phyloP scores from a whole-genome alignment of 768 basidiomycete species.

The Agrocybe chaxingu region DNA sequence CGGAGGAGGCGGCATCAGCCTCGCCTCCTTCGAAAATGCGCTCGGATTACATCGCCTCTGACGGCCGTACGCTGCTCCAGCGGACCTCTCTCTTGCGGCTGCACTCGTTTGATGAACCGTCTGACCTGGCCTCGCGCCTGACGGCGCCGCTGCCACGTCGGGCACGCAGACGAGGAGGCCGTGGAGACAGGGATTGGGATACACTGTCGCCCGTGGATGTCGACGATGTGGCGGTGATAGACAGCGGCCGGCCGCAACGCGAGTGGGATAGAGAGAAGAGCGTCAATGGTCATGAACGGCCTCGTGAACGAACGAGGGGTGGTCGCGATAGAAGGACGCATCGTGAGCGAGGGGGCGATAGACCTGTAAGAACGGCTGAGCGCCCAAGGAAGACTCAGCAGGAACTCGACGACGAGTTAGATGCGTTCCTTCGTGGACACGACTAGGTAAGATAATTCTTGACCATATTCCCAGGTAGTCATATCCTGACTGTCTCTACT shows the following conservation, averaged over 20 bases:
- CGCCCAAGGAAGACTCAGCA: constrained; percentile 60
- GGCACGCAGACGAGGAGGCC: constrained; percentile 22
- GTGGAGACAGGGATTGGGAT: constrained; percentile 12
- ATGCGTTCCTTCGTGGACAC: constrained; percentile 60
- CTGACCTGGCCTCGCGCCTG: constrained; percentile 42
- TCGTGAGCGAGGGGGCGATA: constrained; percentile 17
- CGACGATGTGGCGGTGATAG: constrained; percentile 10
- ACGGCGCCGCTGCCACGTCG: constrained; percentile 44
- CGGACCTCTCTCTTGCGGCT: constrained; percentile 48
- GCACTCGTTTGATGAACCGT: constrained; percentile 24
- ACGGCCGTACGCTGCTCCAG: constrained; percentile 52
- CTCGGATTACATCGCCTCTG: constrained; percentile 54
- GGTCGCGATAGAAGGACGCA: too few species aligned
- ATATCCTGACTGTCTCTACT: too few species aligned
- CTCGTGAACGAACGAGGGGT: constrained; percentile 14
- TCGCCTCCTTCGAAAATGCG: constrained; percentile 66
- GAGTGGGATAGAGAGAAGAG: constrained; percentile 11
- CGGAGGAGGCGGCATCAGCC: constrained; percentile 20
- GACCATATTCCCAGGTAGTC: too few species aligned
- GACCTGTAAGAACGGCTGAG: constrained; percentile 26
- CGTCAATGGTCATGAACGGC: constrained; percentile 14
- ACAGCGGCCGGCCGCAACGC: constrained; percentile 12
- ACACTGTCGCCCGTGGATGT: constrained; percentile 9
- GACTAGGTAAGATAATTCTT: not conserved
- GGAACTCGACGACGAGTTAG: constrained; percentile 81